Percentiles rank a stretch among this genome's conserved stretches.
Evolutionary conservation across 441 rosid species (phyloP).

Genomic region (Viola pubescens): DNA sequence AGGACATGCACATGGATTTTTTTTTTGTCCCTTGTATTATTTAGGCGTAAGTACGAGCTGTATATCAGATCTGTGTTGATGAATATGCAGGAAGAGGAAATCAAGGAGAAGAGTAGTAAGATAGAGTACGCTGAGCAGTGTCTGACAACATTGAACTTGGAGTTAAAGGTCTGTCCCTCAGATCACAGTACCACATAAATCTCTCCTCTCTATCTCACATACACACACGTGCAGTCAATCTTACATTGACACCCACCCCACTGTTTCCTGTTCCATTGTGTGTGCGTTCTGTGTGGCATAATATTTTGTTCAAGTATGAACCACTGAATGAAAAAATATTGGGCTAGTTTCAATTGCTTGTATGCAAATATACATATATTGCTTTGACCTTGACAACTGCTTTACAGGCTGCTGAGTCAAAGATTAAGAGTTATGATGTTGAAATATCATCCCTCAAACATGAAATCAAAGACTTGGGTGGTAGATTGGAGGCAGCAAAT

Average conservation of each 20-base stretch:
- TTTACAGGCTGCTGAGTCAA: slow-evolving; percentile 89
- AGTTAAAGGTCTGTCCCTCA: slow-evolving; percentile 60
- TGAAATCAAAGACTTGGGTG: slow-evolving; percentile 51
- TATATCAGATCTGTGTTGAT: slow-evolving; percentile 8
- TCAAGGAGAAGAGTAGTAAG: slow-evolving; percentile 59
- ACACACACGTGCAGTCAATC: neutral
- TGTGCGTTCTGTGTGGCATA: neutral
- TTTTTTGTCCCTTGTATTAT: neutral
- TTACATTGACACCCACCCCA: neutral
- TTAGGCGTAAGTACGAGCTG: neutral
- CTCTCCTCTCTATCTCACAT: neutral
- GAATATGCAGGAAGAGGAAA: slow-evolving; percentile 69
- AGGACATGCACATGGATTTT: neutral
- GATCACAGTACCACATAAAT: neutral
- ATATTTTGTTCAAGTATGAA: too few relatives aligned
- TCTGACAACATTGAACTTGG: slow-evolving; percentile 65
- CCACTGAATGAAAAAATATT: neutral
- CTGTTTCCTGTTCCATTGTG: neutral
- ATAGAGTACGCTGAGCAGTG: slow-evolving; percentile 78
- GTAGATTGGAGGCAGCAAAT: slow-evolving; percentile 62
- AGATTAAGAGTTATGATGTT: slow-evolving; percentile 60
- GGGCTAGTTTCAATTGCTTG: neutral
- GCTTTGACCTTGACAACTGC: slow-evolving; percentile 13
- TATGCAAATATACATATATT: neutral
- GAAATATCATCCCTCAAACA: slow-evolving; percentile 57